phyloP scores from a whole-genome alignment of 768 basidiomycete genomes.

The Saitozyma sp. region DNA sequence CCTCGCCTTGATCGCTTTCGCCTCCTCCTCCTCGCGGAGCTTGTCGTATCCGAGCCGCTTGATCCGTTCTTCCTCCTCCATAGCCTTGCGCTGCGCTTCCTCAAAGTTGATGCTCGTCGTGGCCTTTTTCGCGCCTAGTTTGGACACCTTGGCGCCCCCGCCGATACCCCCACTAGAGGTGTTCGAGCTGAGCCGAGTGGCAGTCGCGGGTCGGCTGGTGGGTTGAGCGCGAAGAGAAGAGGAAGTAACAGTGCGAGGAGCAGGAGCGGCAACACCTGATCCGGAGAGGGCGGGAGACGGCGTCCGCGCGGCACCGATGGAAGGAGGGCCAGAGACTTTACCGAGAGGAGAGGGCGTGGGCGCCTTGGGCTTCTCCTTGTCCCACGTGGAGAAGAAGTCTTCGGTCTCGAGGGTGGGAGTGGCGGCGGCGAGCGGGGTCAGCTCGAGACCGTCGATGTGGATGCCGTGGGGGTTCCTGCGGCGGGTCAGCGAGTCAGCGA shows the following conservation, averaged over 20 bases:
- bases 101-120: constrained; percentile 84
- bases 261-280: constrained; percentile 24
- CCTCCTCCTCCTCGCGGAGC: constrained; percentile 78
- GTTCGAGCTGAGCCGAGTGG: constrained; percentile 43
- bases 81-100: constrained; percentile 84
- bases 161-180: constrained; percentile 55
- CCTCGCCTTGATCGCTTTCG: constrained; percentile 59
- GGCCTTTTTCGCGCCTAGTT: constrained; percentile 82
- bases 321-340: constrained; percentile 29
- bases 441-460: constrained; percentile 74
- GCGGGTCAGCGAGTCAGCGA: background rate
- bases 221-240: constrained; percentile 49
- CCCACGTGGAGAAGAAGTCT: constrained; percentile 97
- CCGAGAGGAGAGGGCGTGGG: constrained; percentile 39
- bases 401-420: constrained; percentile 58
- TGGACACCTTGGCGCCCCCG: constrained; percentile 61
- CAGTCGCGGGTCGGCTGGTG: constrained; percentile 55
- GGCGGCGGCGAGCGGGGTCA: constrained; percentile 40
- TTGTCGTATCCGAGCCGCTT: constrained; percentile 90
- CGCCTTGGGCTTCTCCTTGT: constrained; percentile 65
- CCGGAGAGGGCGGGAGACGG: constrained; percentile 29
- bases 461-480: constrained; percentile 73
- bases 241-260: constrained; percentile 54
- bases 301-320: constrained; percentile 59
- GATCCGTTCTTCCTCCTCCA: constrained; percentile 88